phyloP scores from a whole-genome alignment of 352 stramenopile species.

The Phytophthora sansomeana region DNA sequence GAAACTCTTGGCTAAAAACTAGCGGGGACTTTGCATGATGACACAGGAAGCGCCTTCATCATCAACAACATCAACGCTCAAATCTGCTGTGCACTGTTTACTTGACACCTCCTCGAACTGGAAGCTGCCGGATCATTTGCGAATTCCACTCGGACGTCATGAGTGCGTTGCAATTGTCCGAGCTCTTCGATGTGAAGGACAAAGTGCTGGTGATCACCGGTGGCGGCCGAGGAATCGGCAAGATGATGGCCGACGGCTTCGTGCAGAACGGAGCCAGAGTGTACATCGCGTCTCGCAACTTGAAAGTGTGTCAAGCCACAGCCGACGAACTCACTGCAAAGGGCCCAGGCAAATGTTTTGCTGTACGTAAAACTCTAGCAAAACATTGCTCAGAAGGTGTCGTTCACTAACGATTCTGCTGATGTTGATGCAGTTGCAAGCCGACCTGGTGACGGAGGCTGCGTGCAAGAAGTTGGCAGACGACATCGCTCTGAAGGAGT shows the following conservation, averaged over 20 bases:
- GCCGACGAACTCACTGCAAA: constrained; percentile 69
- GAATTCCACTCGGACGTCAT: not conserved
- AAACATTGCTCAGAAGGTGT: no score
- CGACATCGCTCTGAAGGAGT: constrained; percentile 78
- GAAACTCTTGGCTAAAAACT: constrained; percentile 2
- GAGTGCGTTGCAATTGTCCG: constrained; percentile 42
- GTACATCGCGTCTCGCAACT: constrained; percentile 90
- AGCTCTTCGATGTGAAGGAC: constrained; percentile 70
- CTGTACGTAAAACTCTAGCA: constrained; percentile 27
- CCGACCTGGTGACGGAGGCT: constrained; percentile 35
- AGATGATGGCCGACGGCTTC: constrained; percentile 97
- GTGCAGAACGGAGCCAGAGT: constrained; percentile 92
- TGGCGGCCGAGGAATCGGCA: constrained; percentile 92
- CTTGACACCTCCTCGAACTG: no score
- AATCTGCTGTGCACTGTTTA: no score
- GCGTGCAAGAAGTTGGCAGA: constrained; percentile 53
- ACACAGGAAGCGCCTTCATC: not conserved
- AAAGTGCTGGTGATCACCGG: constrained; percentile 93
- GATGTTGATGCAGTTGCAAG: constrained; percentile 29
- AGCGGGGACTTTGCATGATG: not conserved
- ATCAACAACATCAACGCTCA: not conserved
- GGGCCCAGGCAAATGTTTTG: constrained; percentile 67
- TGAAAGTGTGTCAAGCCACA: constrained; percentile 78
- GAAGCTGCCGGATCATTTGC: no score
- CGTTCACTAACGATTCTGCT: no score